Evolutionary conservation across 352 stramenopile species (phyloP).

Genomic region (Elongisporangium anandrum): DNA sequence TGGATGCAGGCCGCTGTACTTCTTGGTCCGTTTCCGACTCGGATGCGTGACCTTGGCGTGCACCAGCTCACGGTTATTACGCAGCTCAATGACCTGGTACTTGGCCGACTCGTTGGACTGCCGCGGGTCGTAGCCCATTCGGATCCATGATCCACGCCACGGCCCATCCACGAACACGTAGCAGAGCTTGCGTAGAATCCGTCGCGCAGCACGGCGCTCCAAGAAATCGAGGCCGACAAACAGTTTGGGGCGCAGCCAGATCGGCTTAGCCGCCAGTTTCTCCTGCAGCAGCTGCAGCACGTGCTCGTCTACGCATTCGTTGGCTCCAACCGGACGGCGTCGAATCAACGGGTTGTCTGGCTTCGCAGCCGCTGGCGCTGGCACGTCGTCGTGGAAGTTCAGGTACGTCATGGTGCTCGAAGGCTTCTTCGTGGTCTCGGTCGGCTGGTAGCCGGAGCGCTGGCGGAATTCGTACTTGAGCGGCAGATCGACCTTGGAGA

Average conservation of each 20-base stretch:
- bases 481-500: conserved; percentile 79
- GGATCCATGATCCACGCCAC: conserved; percentile 79
- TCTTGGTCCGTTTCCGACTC: conserved; percentile 62
- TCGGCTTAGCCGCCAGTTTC: conserved; percentile 60
- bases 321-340: conserved; percentile 46
- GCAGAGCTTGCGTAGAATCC: conserved; percentile 64
- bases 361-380: conserved; percentile 40
- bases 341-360: conserved; percentile 42
- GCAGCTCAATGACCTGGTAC: conserved; percentile 77
- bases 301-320: conserved; percentile 55
- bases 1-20: conserved; percentile 47
- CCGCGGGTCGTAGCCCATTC: conserved; percentile 76
- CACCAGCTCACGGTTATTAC: conserved; percentile 78
- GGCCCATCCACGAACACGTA: conserved; percentile 83
- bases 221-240: conserved; percentile 59
- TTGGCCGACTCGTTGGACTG: conserved; percentile 31
- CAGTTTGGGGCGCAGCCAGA: conserved; percentile 71
- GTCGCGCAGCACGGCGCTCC: conserved; percentile 55
- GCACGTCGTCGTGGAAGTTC: conserved; percentile 68
- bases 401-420: conserved; percentile 77
- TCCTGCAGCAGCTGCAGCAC: conserved; percentile 50
- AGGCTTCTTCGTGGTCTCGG: conserved; percentile 47
- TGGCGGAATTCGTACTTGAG: conserved; percentile 85
- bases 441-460: conserved; percentile 65
- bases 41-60: conserved; percentile 73